These are phyloP conservation scores for Pichia membranifaciens DNA, from an alignment of 805 yeast genomes.

Conservation along the genomic window DNA sequence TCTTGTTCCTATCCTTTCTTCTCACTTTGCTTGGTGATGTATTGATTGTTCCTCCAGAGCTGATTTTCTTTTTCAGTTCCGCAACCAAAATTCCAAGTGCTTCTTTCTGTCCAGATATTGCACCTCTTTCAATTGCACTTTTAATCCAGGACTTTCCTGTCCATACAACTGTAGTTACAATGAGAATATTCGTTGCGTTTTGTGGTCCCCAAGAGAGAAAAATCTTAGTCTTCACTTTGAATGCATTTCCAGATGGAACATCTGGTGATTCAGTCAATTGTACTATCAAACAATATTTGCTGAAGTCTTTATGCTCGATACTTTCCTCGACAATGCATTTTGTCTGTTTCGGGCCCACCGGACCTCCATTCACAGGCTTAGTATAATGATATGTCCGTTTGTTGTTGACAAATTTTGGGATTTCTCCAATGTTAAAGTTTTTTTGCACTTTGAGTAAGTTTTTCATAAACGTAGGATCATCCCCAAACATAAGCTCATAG, in stretches of 20 bases:
- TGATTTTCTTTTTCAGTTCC: conserved; percentile 39
- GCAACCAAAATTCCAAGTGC: conserved; percentile 45
- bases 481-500: conserved; percentile 55
- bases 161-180: conserved; percentile 61
- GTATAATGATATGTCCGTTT: conserved; percentile 49
- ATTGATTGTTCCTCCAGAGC: conserved; percentile 22
- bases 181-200: conserved; percentile 46
- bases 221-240: conserved; percentile 53
- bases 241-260: conserved; percentile 74
- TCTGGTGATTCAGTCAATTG: conserved; percentile 69
- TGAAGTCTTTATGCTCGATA: conserved; percentile 46
- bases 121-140: conserved; percentile 67
- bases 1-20: conserved; percentile 8
- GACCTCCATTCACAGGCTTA: conserved; percentile 58
- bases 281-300: conserved; percentile 41
- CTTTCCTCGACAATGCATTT: conserved; percentile 57
- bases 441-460: conserved; percentile 51
- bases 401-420: conserved; percentile 34
- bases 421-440: conserved; percentile 52
- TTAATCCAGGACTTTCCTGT: conserved; percentile 73
- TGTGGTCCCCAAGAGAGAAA: conserved; percentile 58
- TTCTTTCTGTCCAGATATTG: conserved; percentile 66
- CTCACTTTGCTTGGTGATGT: conserved; percentile 19
- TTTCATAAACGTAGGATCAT: conserved; percentile 41
- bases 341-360: conserved; percentile 77